A percentile compares a stretch with the other conserved stretches of the same genome.
Evolutionary conservation across 495 filamentous ascomycete species (phyloP).

Genomic region (Penicillium verhagenii): DNA sequence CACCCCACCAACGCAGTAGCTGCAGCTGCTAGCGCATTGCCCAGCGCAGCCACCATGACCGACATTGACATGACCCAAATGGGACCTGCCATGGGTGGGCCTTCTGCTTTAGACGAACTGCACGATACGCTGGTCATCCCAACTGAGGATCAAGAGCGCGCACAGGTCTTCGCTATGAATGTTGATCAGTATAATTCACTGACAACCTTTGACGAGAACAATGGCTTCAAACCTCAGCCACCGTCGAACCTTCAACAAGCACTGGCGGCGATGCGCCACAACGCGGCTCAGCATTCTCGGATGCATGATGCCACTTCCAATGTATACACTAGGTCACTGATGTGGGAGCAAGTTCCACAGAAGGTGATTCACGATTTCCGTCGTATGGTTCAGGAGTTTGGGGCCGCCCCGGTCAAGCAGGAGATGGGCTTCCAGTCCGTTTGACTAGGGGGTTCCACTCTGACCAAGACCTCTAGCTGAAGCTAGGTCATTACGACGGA

Average conservation of each 20-base stretch:
- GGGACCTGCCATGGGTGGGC: slow-evolving; percentile 50
- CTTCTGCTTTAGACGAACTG: slow-evolving; percentile 71
- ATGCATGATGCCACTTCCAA: slow-evolving; percentile 49
- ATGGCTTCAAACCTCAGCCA: slow-evolving; percentile 45
- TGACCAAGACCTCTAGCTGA: background rate
- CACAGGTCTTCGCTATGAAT: slow-evolving; percentile 83
- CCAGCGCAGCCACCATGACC: slow-evolving; percentile 48
- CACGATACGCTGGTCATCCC: slow-evolving; percentile 71
- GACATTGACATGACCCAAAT: slow-evolving; percentile 49
- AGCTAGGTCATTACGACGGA: background rate
- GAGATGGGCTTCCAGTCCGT: slow-evolving; percentile 28
- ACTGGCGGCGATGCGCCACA: slow-evolving; percentile 74
- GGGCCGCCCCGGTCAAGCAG: slow-evolving; percentile 37
- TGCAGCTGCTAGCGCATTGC: slow-evolving; percentile 30
- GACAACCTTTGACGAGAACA: slow-evolving; percentile 54
- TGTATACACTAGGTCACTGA: slow-evolving; percentile 87
- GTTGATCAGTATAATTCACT: slow-evolving; percentile 87
- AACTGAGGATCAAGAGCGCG: slow-evolving; percentile 81
- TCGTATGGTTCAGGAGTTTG: slow-evolving; percentile 71
- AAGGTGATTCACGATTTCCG: slow-evolving; percentile 93
- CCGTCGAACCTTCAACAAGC: slow-evolving; percentile 75
- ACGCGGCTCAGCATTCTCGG: slow-evolving; percentile 43
- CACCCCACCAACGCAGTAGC: slow-evolving; percentile 37
- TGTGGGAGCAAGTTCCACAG: slow-evolving; percentile 90
- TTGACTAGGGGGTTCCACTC: background rate